These are phyloP conservation scores for Peziza echinospora DNA, from an alignment of 495 filamentous ascomycete genomes.

Conservation along the genomic window DNA sequence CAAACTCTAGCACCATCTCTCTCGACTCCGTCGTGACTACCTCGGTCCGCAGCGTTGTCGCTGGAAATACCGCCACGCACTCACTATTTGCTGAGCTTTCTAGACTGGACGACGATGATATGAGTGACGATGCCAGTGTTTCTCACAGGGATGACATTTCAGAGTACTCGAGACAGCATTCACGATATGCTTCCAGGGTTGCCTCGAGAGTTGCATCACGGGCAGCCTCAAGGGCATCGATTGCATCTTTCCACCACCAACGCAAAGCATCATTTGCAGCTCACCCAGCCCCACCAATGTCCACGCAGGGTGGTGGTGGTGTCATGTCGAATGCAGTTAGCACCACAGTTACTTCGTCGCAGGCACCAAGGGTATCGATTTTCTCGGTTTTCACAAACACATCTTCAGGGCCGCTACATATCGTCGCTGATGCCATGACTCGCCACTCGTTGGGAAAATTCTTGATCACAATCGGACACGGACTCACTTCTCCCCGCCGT, in stretches of 20 bases:
- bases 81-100: background rate
- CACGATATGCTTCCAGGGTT: background rate
- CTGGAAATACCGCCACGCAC: background rate
- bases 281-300: background rate
- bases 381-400: background rate
- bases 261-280: background rate
- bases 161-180: background rate
- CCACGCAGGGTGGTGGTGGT: too few species aligned
- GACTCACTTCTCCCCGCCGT: background rate
- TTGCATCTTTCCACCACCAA: background rate
- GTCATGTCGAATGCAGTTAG: background rate
- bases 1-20: slow-evolving; percentile 2
- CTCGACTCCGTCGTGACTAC: background rate
- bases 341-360: background rate
- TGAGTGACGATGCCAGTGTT: background rate
- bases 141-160: slow-evolving; percentile 1
- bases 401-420: background rate
- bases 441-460: background rate
- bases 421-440: background rate
- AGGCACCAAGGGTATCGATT: background rate
- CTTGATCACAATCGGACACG: background rate
- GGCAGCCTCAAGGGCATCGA: slow-evolving; percentile 6
- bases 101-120: background rate
- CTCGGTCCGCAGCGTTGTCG: background rate
- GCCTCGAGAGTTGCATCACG: slow-evolving; percentile 11